Evolutionary conservation across 2,329 filamentous ascomycete species (phyloP).

Genomic region (Alternaria consortialis): DNA sequence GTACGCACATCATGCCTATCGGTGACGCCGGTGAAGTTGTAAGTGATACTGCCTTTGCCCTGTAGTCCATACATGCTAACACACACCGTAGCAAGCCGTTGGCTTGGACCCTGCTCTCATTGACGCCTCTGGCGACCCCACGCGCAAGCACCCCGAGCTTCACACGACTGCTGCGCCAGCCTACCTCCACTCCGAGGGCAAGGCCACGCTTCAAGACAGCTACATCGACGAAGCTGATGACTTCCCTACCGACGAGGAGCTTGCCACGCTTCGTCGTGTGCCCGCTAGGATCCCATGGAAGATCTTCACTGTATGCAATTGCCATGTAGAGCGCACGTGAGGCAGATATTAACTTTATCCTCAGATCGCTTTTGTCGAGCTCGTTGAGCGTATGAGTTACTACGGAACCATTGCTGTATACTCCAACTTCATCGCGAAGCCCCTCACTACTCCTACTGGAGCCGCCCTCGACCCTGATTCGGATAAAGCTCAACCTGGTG

Average conservation of each 20-base stretch:
- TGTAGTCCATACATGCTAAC: constrained; percentile 15
- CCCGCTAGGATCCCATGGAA: constrained; percentile 47
- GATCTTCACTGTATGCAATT: constrained; percentile 30
- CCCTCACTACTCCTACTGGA: constrained; percentile 41
- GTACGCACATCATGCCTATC: constrained; percentile 38
- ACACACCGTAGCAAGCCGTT: constrained; percentile 31
- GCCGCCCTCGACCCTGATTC: constrained; percentile 37
- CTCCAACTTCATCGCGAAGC: constrained; percentile 51
- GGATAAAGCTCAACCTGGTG: constrained; percentile 55
- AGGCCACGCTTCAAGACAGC: constrained; percentile 48
- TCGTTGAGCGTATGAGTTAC: constrained; percentile 52
- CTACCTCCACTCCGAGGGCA: constrained; percentile 46
- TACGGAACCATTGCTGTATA: constrained; percentile 50
- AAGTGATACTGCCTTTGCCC: constrained; percentile 9
- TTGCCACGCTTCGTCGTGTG: constrained; percentile 47
- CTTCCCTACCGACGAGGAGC: constrained; percentile 48
- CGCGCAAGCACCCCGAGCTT: constrained; percentile 42
- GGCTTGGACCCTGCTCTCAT: constrained; percentile 47
- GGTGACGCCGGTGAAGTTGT: constrained; percentile 38
- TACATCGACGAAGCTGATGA: constrained; percentile 38
- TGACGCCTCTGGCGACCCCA: constrained; percentile 47
- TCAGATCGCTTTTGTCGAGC: constrained; percentile 50
- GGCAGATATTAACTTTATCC: background rate
- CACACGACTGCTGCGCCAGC: constrained; percentile 36
- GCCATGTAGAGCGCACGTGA: background rate